Base-by-base conservation (phyloP, 352 stramenopile species). In the Globisporangium spiculum region DNA sequence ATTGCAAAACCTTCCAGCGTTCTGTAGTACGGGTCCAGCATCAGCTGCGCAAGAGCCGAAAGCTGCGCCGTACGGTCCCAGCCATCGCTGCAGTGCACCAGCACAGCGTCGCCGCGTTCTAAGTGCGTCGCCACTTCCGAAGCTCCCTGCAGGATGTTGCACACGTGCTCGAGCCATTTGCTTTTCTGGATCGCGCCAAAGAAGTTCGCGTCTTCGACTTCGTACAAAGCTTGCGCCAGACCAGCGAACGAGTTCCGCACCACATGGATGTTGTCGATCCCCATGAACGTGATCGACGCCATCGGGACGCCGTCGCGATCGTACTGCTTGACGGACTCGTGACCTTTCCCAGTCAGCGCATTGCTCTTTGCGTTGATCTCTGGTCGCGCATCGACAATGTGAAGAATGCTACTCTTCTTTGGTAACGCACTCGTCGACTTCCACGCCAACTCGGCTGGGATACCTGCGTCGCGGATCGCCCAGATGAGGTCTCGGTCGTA, bases 291-390 rank as follows among this genome's bases (percentile, higher is more conserved):
- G 63, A 96, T 93, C 36, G 81, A 89, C 24, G 88, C 86, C 12
- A 67, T 92, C 7, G 88, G 71, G 0, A 83, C 73, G 46, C 84
- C 77, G 60, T 95, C 83, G 14, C 90, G 89, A 65, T 91, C 83
- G 63, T 96, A 96, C 59, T 96, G 88, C 63, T 91, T 93, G 4
- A 92, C 78, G 1, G 88, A 97, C 65, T 98, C 93, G 60, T 93
- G 89, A 9, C 93, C 93, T 76, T 97, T 98, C 1, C 93, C 93
- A 16, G 88, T 84, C 32, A 97, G 76, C 52, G 86, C 82, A 72
- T 98, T 98, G 57, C 83, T 91, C 69, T 96, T 95, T 2, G 93
- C 89, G 60, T 97, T 97, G 44, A 98, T 90, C 69, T 96, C 86
- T 32, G 90, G 90, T 7, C 93, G 81, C n/a, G 88, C 88, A 58